Evolutionary conservation across 1,139 yeast genomes (phyloP), one percentile per base, ranked within the genome.

Genomic region (Taphrina betulina): DNA sequence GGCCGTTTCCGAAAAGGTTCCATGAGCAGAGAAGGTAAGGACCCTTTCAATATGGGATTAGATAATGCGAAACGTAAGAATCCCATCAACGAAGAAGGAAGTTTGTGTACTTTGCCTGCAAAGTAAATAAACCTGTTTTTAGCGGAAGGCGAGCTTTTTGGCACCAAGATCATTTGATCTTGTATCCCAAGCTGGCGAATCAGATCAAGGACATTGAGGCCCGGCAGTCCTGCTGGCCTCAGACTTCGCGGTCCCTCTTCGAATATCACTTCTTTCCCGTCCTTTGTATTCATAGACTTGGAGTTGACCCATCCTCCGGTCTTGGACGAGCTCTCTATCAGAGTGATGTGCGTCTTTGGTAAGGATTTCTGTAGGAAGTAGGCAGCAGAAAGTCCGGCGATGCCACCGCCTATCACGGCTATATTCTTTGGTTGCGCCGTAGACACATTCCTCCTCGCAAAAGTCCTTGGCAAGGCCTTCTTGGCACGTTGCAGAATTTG

Each of bases 291-390:
- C 44, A 56, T 14, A 22, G 45, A 14, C 7, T 60, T 63, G 7
- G 94, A 78, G 38, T 76, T 71, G 67, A 92, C 85, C 79, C 87
- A 89, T 0, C 98, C 98, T 16, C 96, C 96, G 4, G 80, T 72
- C 45, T 79, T 71, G 1, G 65, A 53, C 1, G 74, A 62, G 22
- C 75, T 68, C 63, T 92, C 97, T 60, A 76, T 78, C 0, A 92
- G 67, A 1, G 79, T 78, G 53, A 92, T 76, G 7, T 71, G 69
- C 19, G 87, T 63, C 67, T 88, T 95, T 14, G 75, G 75, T 51
- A 96, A 75, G 12, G 86, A 67, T 59, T 77, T 78, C 36, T 78
- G 74, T 19, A 90, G 73, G 63, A 85, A 85, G 68, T 85, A 89
- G 0, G 94, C 83, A 63, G 80, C 82, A 1, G 92, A 74, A 2